phyloP scores from a whole-genome alignment of 164 flowering plant genomes.

The Liquidambar formosana region DNA sequence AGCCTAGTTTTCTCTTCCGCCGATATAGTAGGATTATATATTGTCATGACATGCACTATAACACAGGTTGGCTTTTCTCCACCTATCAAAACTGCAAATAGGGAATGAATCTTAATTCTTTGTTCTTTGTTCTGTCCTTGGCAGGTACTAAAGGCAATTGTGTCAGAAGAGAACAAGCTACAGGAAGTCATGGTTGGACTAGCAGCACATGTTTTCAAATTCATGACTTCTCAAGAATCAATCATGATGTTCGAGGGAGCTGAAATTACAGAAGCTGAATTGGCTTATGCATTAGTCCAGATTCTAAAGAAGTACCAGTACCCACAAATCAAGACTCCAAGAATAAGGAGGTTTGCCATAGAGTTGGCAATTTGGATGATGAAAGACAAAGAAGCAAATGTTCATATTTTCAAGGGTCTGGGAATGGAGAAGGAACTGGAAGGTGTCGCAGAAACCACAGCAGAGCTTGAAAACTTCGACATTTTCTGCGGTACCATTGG shows the following conservation, averaged over 20 bases:
- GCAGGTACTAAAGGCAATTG: slow-evolving; percentile 72
- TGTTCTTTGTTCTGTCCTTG: background rate
- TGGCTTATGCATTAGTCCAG: too few relatives aligned
- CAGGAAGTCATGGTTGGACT: too few relatives aligned
- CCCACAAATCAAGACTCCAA: too few relatives aligned
- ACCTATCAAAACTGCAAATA: too few relatives aligned
- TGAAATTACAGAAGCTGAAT: slow-evolving; percentile 42
- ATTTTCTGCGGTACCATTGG: slow-evolving; percentile 92
- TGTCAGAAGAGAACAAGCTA: slow-evolving; percentile 61
- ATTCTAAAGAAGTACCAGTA: too few relatives aligned
- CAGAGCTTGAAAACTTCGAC: slow-evolving; percentile 89
- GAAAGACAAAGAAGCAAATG: slow-evolving; percentile 43
- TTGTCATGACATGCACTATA: too few relatives aligned
- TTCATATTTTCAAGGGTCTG: slow-evolving; percentile 44
- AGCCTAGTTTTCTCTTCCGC: too few relatives aligned
- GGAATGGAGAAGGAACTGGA: slow-evolving; percentile 71
- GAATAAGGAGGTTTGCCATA: too few relatives aligned
- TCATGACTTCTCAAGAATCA: slow-evolving; percentile 54
- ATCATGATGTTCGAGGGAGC: slow-evolving; percentile 36
- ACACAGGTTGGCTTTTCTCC: too few relatives aligned
- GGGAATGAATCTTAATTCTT: too few relatives aligned
- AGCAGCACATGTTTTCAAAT: too few relatives aligned
- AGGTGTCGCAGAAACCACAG: slow-evolving; percentile 65
- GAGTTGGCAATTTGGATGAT: slow-evolving; percentile 91
- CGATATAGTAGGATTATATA: too few relatives aligned